Evolutionary conservation across 306 rosid genomes (phyloP).

Genomic region (Quercus aquifolioides): DNA sequence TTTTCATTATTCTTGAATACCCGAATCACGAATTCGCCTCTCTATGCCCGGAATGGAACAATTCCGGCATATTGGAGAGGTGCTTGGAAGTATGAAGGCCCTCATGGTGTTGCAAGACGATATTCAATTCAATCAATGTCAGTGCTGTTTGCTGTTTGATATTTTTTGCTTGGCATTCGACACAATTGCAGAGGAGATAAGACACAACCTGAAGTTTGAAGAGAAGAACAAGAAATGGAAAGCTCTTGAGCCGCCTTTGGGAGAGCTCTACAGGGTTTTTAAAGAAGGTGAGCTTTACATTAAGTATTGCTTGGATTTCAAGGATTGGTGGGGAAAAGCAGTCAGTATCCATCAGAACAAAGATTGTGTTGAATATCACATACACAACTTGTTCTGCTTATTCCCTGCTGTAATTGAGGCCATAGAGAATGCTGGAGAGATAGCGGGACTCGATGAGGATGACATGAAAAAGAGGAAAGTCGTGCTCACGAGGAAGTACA

Average conservation of each 20-base stretch:
- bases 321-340: slow-evolving; percentile 78
- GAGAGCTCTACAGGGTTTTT: slow-evolving; percentile 69
- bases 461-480: slow-evolving; percentile 71
- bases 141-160: slow-evolving; percentile 62
- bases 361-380: slow-evolving; percentile 70
- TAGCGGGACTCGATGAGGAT: slow-evolving; percentile 59
- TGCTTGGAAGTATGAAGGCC: slow-evolving; percentile 82
- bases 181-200: slow-evolving; percentile 73
- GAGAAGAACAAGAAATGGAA: slow-evolving; percentile 87
- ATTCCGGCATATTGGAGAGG: slow-evolving; percentile 97
- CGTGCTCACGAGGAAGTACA: slow-evolving; percentile 57
- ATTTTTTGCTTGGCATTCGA: slow-evolving; percentile 68
- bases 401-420: slow-evolving; percentile 87
- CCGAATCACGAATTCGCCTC: background rate
- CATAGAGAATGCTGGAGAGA: slow-evolving; percentile 68
- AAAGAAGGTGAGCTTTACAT: slow-evolving; percentile 79
- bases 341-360: slow-evolving; percentile 53
- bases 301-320: slow-evolving; percentile 61
- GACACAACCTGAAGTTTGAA: slow-evolving; percentile 57
- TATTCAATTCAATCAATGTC: slow-evolving; percentile 65
- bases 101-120: slow-evolving; percentile 78
- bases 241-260: slow-evolving; percentile 68
- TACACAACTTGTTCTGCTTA: slow-evolving; percentile 71
- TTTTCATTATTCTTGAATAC: background rate
- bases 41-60: slow-evolving; percentile 77